Evolutionary conservation across 768 basidiomycete genomes (phyloP), one percentile per base, ranked within the genome.

Genomic region (Lactifluus subvellereus): DNA sequence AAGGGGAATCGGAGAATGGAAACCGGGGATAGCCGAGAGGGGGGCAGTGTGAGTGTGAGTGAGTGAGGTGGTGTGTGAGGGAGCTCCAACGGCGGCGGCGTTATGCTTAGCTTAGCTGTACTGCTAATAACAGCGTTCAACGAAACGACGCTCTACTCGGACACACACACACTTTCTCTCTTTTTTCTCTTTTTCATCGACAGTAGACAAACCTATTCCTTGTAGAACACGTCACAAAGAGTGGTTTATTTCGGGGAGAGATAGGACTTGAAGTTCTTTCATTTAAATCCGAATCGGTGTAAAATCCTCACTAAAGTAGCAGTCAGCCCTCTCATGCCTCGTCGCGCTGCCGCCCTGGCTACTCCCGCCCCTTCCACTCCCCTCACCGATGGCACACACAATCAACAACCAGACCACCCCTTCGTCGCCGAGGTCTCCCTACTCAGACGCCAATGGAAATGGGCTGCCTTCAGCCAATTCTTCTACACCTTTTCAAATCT

Each of bases 391-490:
- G 22, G 6, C 54, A 57, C 54, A 6, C 51, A 42, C 52, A 35
- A 22, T 32, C 55, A 59, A 32, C 45, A 64, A 54, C 50, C 18
- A 37, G 69, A 67, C 3, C 61, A 67, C 57, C 59, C 69, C 49
- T 73, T 72, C 60, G 53, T 65, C 43, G 60, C 63, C 53, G 70
- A 84, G 69, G 72, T 88, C 57, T 64, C 72, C 50, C 70, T 76
- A 33, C 85, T 97, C 56, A 81, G 94, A 60, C 84, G 78, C 61
- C 84, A 92, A 66, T 95, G 91, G 91, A 87, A 89, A 79, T 96
- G 92, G 92, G 94, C 94, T 6, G 88, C 88, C 30, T 89, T 94
- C 74, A 83, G 83, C 74, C 92, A 95, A 73, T 95, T 96, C 80
- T 87, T 91, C 76, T 87, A 82, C 73, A 92, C 88, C 32, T 96